phyloP scores from a whole-genome alignment of 257 asterid genomes.

The Solanum habrochaites region DNA sequence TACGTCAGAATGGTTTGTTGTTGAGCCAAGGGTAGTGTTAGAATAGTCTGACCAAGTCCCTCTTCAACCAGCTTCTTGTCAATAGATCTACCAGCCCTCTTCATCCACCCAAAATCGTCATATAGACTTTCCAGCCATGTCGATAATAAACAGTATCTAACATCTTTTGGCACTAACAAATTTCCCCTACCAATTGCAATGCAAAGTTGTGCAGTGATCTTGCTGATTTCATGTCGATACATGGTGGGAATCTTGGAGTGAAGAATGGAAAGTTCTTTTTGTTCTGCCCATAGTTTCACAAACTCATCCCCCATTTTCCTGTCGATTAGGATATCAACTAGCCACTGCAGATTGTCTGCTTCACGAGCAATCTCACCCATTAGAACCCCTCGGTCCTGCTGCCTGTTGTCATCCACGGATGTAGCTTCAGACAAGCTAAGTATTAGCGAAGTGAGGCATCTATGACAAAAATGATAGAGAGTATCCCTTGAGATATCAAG shows the following conservation, averaged over 20 bases:
- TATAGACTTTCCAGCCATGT: constrained; percentile 93
- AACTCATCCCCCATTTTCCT: constrained; percentile 73
- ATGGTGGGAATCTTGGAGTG: constrained; percentile 74
- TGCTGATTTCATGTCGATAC: constrained; percentile 84
- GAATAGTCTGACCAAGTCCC: constrained; percentile 64
- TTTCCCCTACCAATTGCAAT: constrained; percentile 76
- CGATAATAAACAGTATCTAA: constrained; percentile 37
- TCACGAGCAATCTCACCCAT: constrained; percentile 80
- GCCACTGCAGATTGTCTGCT: constrained; percentile 90
- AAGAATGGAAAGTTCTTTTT: constrained; percentile 68
- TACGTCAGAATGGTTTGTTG: constrained; percentile 57
- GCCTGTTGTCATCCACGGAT: constrained; percentile 38
- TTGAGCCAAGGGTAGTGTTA: constrained; percentile 67
- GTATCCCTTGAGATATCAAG: constrained; percentile 51
- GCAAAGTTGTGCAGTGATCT: constrained; percentile 83
- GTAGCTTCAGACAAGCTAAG: constrained; percentile 61
- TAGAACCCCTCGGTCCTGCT: constrained; percentile 56
- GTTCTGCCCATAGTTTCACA: constrained; percentile 80
- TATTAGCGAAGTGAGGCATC: constrained; percentile 66
- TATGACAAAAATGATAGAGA: constrained; percentile 61
- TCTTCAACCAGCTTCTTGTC: constrained; percentile 77
- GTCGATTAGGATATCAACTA: constrained; percentile 54
- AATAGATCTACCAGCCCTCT: constrained; percentile 45
- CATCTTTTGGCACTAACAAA: constrained; percentile 58
- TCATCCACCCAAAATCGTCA: constrained; percentile 90